Evolutionary conservation across 225 moss, liverwort and hornwort genomes (phyloP).

Genomic region (Pseudisothecium myosuroides): DNA sequence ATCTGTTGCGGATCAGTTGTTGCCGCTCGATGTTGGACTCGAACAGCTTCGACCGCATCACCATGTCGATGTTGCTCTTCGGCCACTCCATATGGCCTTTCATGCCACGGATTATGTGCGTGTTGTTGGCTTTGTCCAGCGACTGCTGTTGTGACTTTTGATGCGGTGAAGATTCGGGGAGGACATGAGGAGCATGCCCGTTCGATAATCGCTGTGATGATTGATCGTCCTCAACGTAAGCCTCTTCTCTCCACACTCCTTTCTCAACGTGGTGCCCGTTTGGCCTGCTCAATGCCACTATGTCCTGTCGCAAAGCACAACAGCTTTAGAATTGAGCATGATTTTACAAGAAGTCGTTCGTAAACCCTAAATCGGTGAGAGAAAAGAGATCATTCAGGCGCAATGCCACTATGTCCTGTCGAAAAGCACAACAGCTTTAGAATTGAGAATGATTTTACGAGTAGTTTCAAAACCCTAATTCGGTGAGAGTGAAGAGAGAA

Average conservation of each 20-base stretch:
- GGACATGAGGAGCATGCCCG: not conserved
- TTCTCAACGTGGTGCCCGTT: slow-evolving; percentile 12
- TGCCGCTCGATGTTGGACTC: slow-evolving; percentile 32
- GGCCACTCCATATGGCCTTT: slow-evolving; percentile 53
- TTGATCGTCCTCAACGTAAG: slow-evolving; percentile 3
- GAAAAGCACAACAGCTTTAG: not conserved
- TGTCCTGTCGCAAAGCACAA: slow-evolving; percentile 16
- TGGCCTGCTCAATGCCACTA: slow-evolving; percentile 29
- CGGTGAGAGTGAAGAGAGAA: not conserved
- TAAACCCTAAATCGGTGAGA: not conserved
- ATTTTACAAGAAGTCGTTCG: not conserved
- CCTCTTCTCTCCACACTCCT: slow-evolving; percentile 22
- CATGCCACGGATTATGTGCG: slow-evolving; percentile 42
- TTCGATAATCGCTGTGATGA: slow-evolving; percentile 12
- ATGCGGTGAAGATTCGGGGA: slow-evolving; percentile 1
- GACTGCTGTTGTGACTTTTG: slow-evolving; percentile 10
- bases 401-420: slow-evolving; percentile 13
- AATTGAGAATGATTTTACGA: not conserved
- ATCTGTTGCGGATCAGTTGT: slow-evolving; percentile 29
- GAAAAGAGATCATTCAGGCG: not conserved
- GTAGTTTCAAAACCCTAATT: not conserved
- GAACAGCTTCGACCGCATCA: slow-evolving; percentile 30
- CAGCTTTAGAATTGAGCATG: not conserved
- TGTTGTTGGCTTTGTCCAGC: slow-evolving; percentile 23
- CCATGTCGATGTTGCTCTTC: slow-evolving; percentile 22